Conservation (phyloP, 306 rosid species). For the Amphicarpaea edgeworthii region DNA sequence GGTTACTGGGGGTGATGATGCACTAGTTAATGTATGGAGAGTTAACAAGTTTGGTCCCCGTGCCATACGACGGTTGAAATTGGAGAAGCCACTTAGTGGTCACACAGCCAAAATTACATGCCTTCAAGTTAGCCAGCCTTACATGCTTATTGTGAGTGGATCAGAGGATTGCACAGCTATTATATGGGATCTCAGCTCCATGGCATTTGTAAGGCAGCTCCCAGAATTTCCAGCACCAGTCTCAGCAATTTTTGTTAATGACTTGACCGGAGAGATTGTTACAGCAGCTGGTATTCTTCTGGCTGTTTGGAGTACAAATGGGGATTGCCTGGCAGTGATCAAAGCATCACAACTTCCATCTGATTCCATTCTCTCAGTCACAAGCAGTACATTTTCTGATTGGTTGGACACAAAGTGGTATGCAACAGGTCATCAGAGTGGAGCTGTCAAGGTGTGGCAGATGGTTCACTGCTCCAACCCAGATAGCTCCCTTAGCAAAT, state of each 20-base stretch:
- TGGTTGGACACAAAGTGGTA: constrained; percentile 97
- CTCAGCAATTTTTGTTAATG: constrained; percentile 90
- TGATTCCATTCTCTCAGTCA: constrained; percentile 89
- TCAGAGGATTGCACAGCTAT: constrained; percentile 96
- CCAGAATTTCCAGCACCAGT: constrained; percentile 90
- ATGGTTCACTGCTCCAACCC: constrained; percentile 80
- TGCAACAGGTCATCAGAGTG: constrained; percentile 99
- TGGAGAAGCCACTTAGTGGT: constrained; percentile 93
- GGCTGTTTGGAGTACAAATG: constrained; percentile 95
- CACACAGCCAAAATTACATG: constrained; percentile 88
- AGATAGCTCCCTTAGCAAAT: constrained; percentile 65
- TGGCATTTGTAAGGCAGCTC: constrained; percentile 92
- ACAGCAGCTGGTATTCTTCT: constrained; percentile 96
- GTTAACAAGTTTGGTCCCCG: constrained; percentile 76
- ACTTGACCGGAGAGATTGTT: constrained; percentile 93
- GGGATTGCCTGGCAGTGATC: constrained; percentile 94
- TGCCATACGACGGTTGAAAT: constrained; percentile 65
- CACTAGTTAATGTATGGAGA: constrained; percentile 94
- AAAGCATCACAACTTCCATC: constrained; percentile 97
- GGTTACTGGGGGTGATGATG: constrained; percentile 98
- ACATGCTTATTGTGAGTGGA: constrained; percentile 96
- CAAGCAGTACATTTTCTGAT: constrained; percentile 86
- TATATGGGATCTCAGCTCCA: constrained; percentile 97
- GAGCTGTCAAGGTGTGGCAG: constrained; percentile 98
- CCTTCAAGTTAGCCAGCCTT: constrained; percentile 96